These are phyloP conservation scores for Tuber umbilicatum DNA, from an alignment of 495 filamentous ascomycete genomes.

Conservation along the genomic window DNA sequence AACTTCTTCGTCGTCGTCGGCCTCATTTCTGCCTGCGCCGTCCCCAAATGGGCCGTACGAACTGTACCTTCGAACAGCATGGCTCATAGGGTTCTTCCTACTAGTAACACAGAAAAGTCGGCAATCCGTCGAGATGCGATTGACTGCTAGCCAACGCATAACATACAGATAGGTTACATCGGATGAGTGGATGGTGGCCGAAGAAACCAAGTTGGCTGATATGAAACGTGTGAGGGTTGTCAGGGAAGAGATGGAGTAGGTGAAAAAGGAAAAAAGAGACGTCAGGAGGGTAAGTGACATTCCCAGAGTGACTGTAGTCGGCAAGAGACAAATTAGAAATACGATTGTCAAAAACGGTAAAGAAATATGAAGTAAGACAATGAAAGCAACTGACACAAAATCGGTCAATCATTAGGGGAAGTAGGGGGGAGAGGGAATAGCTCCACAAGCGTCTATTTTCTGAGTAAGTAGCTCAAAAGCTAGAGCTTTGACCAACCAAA, in stretches of 20 bases:
- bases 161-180: constrained; percentile 42
- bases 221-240: constrained; percentile 39
- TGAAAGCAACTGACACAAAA: constrained; percentile 4
- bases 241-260: constrained; percentile 38
- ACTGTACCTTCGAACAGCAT: constrained; percentile 38
- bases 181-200: constrained; percentile 41
- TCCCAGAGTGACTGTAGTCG: constrained; percentile 36
- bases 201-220: constrained; percentile 41
- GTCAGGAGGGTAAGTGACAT: constrained; percentile 41
- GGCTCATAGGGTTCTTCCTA: constrained; percentile 40
- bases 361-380: neutral
- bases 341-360: constrained; percentile 20
- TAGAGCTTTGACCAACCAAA: neutral
- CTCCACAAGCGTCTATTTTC: neutral
- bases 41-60: constrained; percentile 40
- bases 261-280: constrained; percentile 40
- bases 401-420: neutral
- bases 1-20: constrained; percentile 39
- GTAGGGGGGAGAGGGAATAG: neutral
- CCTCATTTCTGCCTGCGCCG: constrained; percentile 21
- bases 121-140: constrained; percentile 41
- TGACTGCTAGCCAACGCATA: constrained; percentile 40
- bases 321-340: neutral
- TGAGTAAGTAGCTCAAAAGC: neutral
- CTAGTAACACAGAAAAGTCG: constrained; percentile 42